These are phyloP conservation scores for Eucalyptus pauciflora DNA, from an alignment of 345 rosid species.

Conservation along the genomic window DNA sequence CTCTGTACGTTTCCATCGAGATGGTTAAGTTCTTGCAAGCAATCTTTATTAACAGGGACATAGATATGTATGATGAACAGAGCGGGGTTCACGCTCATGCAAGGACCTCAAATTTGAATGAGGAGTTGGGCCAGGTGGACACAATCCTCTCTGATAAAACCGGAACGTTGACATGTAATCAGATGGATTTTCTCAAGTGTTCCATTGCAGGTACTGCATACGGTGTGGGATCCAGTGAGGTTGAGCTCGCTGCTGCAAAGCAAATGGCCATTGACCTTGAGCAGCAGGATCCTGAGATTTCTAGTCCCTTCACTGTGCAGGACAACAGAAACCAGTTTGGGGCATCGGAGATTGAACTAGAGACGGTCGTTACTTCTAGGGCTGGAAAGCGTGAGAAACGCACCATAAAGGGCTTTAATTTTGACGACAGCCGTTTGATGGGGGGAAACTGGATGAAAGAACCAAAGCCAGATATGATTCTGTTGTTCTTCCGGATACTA, in stretches of 20 bases:
- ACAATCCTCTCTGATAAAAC: slow-evolving; percentile 98
- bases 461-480: slow-evolving; percentile 43
- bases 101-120: slow-evolving; percentile 91
- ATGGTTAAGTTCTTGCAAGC: slow-evolving; percentile 98
- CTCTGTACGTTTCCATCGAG: slow-evolving; percentile 93
- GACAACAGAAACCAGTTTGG: neutral
- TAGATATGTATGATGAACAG: slow-evolving; percentile 82
- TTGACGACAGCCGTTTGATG: slow-evolving; percentile 76
- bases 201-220: slow-evolving; percentile 86
- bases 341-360: slow-evolving; percentile 63
- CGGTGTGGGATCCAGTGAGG: slow-evolving; percentile 75
- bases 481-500: slow-evolving; percentile 65
- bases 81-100: slow-evolving; percentile 80
- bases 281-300: slow-evolving; percentile 18
- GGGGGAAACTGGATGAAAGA: slow-evolving; percentile 83
- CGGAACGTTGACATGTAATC: slow-evolving; percentile 97
- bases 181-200: slow-evolving; percentile 97
- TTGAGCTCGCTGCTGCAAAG: slow-evolving; percentile 83
- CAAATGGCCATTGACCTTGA: slow-evolving; percentile 84
- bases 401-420: slow-evolving; percentile 74
- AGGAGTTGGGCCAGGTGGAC: slow-evolving; percentile 97
- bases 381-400: slow-evolving; percentile 30
- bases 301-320: neutral
- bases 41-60: slow-evolving; percentile 78
- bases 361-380: slow-evolving; percentile 35